These are phyloP conservation scores for Alternaria longipes DNA, from an alignment of 2,329 filamentous ascomycete genomes.

Conservation along the genomic window DNA sequence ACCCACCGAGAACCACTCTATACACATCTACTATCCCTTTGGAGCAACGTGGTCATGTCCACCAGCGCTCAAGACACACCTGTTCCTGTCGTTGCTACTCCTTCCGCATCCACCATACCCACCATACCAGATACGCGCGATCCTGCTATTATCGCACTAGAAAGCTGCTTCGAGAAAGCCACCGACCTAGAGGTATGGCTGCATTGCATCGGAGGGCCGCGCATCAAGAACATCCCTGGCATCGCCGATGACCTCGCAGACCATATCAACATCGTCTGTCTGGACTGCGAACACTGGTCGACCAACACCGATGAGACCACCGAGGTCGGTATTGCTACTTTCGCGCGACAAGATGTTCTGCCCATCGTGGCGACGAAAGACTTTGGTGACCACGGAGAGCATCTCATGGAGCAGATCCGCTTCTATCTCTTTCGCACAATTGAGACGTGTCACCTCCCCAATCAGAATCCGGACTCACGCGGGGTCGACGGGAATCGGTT, in stretches of 20 bases:
- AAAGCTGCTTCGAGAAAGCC: constrained; percentile 1
- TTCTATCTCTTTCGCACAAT: constrained; percentile 35
- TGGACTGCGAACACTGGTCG: constrained; percentile 38
- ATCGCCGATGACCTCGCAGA: constrained; percentile 19
- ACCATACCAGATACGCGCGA: background rate
- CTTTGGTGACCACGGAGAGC: constrained; percentile 25
- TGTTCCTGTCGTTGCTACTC: background rate
- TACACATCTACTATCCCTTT: background rate
- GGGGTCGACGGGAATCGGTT: constrained; percentile 34
- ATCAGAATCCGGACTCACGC: constrained; percentile 5
- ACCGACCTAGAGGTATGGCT: constrained; percentile 14
- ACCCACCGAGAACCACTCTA: background rate
- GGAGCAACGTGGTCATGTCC: background rate
- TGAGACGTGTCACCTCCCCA: constrained; percentile 30
- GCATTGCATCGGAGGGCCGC: constrained; percentile 15
- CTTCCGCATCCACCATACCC: background rate
- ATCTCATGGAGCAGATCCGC: constrained; percentile 27
- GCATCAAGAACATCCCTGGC: background rate
- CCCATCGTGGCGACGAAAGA: background rate
- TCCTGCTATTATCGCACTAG: background rate
- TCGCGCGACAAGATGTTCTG: constrained; percentile 14
- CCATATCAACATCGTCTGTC: constrained; percentile 26
- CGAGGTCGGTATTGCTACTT: constrained; percentile 31
- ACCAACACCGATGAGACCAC: constrained; percentile 32
- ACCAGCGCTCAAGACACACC: background rate